Evolutionary conservation across 1,139 yeast genomes (phyloP), one percentile per base, ranked within the genome.

Genomic region (Pichia sp.): DNA sequence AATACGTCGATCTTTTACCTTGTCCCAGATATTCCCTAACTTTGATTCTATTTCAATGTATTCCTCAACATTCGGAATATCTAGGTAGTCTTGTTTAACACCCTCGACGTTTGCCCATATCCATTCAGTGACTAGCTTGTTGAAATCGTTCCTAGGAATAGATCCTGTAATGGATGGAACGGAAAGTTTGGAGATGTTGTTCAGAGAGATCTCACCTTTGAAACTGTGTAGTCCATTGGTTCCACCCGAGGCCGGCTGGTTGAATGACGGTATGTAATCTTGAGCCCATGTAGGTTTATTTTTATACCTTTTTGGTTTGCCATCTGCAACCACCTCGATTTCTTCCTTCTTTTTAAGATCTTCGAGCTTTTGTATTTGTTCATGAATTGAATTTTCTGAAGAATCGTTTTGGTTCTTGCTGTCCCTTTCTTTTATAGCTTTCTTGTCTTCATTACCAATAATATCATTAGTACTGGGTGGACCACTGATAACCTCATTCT

Each of bases 41-140:
- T 90, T 90, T 70, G 89, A 75, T 71, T 91, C 97, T 61, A 91
- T 74, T 71, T 91, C 97, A 24, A 90, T 78, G 64, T 75, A 76
- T 55, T 80, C 78, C 44, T 89, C 75, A 36, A 65, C 66, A 36
- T 64, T 60, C 5, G 66, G 64, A 12, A 64, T 54, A 49, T 67
- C 67, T 1, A 56, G 50, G 48, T 65, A 62, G 47, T 67, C 69
- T 60, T 82, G 79, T 46, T 65, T 64, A 49, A 89, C 76, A 42
- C 85, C 84, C 47, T 78, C 76, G 55, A 90, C 76, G 60, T 87
- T 86, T 33, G 95, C 92, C 74, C 86, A 91, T 6, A 91, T 78
- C 97, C 97, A 91, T 63, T 87, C 90, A 16, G 95, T 88, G 6
- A 91, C 83, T 44, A 89, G 82, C 63, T 93, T 79, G 4, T 93